Evolutionary conservation across 495 filamentous ascomycete species (phyloP), one percentile per base, ranked within the genome.

Genomic region (Physcia stellaris): DNA sequence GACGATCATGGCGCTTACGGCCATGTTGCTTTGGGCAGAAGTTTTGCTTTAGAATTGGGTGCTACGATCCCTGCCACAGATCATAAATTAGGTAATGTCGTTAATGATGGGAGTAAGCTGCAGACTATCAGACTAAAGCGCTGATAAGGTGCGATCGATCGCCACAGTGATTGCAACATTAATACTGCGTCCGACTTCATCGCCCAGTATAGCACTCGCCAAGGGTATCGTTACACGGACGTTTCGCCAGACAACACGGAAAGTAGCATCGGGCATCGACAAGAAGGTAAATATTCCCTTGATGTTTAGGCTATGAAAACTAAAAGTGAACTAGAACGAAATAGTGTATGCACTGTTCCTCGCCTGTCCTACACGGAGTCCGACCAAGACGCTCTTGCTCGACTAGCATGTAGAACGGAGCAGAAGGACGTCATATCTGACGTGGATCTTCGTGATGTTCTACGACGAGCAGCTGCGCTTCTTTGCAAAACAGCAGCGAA

Each of bases 121-220:
- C n/a, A n/a, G n/a, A n/a, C n/a, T n/a, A n/a, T n/a, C n/a, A n/a
- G n/a, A n/a, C n/a, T n/a, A n/a, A 39, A 30, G 11, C 10, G 27
- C 19, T 6, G 17, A 12, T 24, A 33, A 62, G 71, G 67, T 18
- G 73, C 80, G 4, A 77, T 94, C 19, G 83, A 93, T 37, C 66
- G 61, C 21, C 69, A 83, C 41, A 72, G 77, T 9, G 70, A 74
- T 22, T 72, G 70, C 15, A 75, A 75, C 32, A 75, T 93, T 45
- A 90, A 96, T 49, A 79, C 86, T 11, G 87, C 85, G 10, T 95
- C 88, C 11, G 86, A 94, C 55, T 94, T 98, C 48, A 79, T 96
- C 53, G 83, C 86, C 23, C 85, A 95, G 52, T 95, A 96, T 51
- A 95, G 87, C n/a, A 90, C 83, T 17, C 82, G 90, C 6, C 92